phyloP scores from a whole-genome alignment of 2,329 filamentous ascomycete genomes.

The Penicillium freii region DNA sequence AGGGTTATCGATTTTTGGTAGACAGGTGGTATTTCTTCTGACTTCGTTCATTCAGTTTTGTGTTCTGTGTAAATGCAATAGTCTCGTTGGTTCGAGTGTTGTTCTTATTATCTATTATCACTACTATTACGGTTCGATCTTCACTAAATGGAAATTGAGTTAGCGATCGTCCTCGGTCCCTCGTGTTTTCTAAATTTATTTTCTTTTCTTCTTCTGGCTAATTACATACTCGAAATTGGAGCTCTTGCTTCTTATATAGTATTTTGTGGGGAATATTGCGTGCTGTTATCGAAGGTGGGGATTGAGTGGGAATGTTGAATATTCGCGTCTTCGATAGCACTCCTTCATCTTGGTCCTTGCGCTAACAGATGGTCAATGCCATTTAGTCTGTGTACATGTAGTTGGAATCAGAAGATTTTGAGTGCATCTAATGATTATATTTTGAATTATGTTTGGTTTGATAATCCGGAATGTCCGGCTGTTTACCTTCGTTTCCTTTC shows the following conservation, averaged over 20 bases:
- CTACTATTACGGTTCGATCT: background rate
- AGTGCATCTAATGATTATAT: background rate
- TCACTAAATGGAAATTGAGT: background rate
- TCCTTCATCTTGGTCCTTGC: background rate
- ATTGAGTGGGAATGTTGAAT: background rate
- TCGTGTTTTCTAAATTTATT: constrained; percentile 10
- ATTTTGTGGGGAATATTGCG: background rate
- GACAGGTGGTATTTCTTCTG: background rate
- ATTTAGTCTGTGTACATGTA: background rate
- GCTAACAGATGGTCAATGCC: background rate
- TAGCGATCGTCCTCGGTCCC: background rate
- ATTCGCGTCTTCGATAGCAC: constrained; percentile 3
- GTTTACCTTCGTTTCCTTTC: background rate
- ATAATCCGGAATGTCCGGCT: background rate
- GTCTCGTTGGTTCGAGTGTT: background rate
- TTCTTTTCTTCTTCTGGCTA: background rate
- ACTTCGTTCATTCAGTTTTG: background rate
- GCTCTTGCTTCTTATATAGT: background rate
- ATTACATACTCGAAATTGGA: background rate
- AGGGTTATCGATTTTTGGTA: background rate
- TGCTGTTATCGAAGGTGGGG: background rate
- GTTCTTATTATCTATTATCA: background rate
- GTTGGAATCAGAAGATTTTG: background rate
- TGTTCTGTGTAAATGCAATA: background rate
- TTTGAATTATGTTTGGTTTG: background rate